These are phyloP conservation scores for Xylariaceae sp. DNA, from an alignment of 2,329 filamentous ascomycete species.

Conservation along the genomic window DNA sequence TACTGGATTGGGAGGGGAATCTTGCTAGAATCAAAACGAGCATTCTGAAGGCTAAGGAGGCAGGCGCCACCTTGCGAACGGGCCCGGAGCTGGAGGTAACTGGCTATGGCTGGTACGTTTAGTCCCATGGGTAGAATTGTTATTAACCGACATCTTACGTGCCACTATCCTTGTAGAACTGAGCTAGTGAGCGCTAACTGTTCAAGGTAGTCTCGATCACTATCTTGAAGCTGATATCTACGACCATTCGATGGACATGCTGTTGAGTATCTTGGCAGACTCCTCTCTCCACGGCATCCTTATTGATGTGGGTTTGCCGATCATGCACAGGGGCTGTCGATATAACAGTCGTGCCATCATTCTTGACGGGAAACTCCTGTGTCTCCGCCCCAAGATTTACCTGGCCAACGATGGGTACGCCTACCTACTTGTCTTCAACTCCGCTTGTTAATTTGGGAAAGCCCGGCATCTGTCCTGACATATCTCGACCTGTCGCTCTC, in stretches of 20 bases:
- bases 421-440: no score
- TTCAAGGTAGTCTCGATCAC: conserved; percentile 71
- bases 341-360: conserved; percentile 70
- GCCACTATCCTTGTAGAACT: no score
- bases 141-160: no score
- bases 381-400: conserved; percentile 72
- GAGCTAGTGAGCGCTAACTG: no score
- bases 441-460: no score
- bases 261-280: conserved; percentile 63
- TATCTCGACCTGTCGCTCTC: no score
- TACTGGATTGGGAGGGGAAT: conserved; percentile 62
- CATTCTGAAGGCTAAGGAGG: conserved; percentile 57
- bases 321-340: conserved; percentile 62
- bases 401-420: conserved; percentile 76
- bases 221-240: conserved; percentile 62
- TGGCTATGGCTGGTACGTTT: conserved; percentile 71
- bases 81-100: conserved; percentile 56
- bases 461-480: no score
- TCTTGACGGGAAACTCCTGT: conserved; percentile 67
- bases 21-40: conserved; percentile 62
- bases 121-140: no score
- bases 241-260: conserved; percentile 64
- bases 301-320: conserved; percentile 64
- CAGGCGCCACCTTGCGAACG: conserved; percentile 62
- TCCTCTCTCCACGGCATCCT: conserved; percentile 66